Base-by-base conservation (phyloP, 2,329 filamentous ascomycete species). In the Harringtonia aguacate region DNA sequence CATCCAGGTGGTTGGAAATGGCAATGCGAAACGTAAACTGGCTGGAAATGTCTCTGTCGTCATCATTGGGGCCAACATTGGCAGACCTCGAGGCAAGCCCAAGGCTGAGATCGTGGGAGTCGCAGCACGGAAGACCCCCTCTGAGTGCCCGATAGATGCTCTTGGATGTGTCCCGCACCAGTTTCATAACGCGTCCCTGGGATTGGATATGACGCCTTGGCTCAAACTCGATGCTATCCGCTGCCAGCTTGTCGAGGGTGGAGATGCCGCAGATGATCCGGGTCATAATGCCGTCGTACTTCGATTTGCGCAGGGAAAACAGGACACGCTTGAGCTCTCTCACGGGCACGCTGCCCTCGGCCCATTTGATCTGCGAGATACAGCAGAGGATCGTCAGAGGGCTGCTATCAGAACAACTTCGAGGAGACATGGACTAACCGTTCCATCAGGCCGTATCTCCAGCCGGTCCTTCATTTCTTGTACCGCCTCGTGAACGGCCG, bases 131-230 rank as follows among this genome's bases (percentile, higher is more conserved):
- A 2, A 56, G 37, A 30, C 53, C 54, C 4, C 45, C 39, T 22
- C 36, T 47, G 4, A 58, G 34, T 20, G 56, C 55, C 1, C 51
- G 52, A 28, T 55, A 56, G 0, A 59, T 43, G 30, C 52, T 55
- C 29, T 38, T 42, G 0, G 54, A 53, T 0, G 58, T 21, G 4
- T 49, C 47, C 3, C 50, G 50, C 5, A 56, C 33, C 2, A 58
- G 17, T 10, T 28, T 48, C 20, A 52, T 45, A 0, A 58, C 43
- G 6, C 46, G 53, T 4, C 46, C 51, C 36, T 54, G 50, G 1
- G 51, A 55, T 14, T 44, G 39, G 4, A 41, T 17, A 17, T 38
- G 42, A 3, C 56, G 46, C 1, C 37, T 22, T 2, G 55, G 51
- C n/a, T 55, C 53, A 20, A 58, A 42, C 18, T 53, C 35, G 6